Percentiles rank a stretch among this genome's conserved stretches.
Evolutionary conservation across 2,329 filamentous ascomycete genomes (phyloP).

Genomic region (Fusarium chuoi): DNA sequence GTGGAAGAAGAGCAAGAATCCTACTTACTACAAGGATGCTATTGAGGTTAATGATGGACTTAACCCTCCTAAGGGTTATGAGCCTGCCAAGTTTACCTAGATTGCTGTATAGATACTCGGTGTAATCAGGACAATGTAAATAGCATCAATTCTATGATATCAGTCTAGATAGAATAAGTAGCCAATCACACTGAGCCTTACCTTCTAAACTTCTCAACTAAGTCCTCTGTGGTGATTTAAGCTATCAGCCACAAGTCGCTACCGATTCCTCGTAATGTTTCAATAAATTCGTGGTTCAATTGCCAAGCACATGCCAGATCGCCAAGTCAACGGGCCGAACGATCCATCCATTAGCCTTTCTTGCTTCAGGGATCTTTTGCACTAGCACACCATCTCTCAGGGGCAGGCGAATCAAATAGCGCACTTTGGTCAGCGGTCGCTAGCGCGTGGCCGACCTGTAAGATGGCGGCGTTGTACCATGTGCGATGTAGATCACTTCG

Average conservation of each 20-base stretch:
- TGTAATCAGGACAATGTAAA: neutral
- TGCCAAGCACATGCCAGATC: neutral
- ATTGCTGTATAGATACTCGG: neutral
- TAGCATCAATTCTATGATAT: neutral
- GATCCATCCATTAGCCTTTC: neutral
- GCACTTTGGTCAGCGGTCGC: conserved; percentile 2
- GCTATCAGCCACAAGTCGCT: too few species aligned
- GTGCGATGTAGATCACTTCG: conserved; percentile 22
- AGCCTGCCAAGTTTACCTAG: conserved; percentile 32
- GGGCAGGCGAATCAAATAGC: conserved; percentile 1
- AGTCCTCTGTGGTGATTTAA: too few species aligned
- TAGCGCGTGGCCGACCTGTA: conserved; percentile 9
- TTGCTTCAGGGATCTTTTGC: neutral
- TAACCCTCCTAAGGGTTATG: conserved; percentile 55
- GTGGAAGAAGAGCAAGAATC: conserved; percentile 52
- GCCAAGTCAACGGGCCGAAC: neutral
- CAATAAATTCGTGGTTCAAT: neutral
- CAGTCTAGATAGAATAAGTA: neutral
- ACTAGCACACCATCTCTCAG: neutral
- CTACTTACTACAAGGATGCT: conserved; percentile 56
- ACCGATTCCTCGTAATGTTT: too few species aligned
- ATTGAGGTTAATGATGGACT: conserved; percentile 55
- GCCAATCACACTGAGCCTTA: neutral
- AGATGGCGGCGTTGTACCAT: conserved; percentile 18
- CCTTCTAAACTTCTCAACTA: rapidly evolving